Evolutionary conservation across 768 basidiomycete species (phyloP), one percentile per base, ranked within the genome.

Genomic region (Tephrocybe sp.): DNA sequence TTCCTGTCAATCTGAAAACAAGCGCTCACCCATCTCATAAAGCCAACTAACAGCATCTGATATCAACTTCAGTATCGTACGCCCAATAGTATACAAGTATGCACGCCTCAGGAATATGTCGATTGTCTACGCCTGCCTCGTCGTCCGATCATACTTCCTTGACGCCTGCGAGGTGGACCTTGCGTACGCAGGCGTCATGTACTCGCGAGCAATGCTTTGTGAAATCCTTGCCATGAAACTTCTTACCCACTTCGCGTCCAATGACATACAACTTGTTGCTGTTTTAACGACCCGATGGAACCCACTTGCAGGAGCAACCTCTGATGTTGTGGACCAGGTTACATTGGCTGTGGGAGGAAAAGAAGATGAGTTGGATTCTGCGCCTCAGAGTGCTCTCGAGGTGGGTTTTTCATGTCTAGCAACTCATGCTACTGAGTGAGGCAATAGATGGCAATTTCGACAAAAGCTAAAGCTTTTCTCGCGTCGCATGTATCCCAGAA

Each of bases 171-270:
- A 81, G 21, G 72, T 75, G 2, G 84, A 94, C 57, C 74, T 97
- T 39, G 89, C 90, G 12, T 86, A 85, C 67, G 78, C 90, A 8
- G 81, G 78, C 13, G 75, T 97, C 47, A 86, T 88, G 72, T 65
- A 72, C 7, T 71, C 75, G 24, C 69, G 75, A 34, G 94, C 92
- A 3, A 83, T 76, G 24, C 75, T 94, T 9, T 94, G 91, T 67
- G 92, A 97, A 63, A 80, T 97, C 13, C 67, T 97, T 16, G 92
- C 94, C 8, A 83, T 91, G 73, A 97, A 97, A 61, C 78, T 94
- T 19, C 74, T 94, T 10, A 80, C 77, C 18, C 76, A 77, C 25
- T 94, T 89, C 60, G 84, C 88, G 1, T 77, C 78, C 4, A 80
- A 83, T 57, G 79, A 88, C 61, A 77, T 93, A n/a, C 81, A 87